These are phyloP conservation scores for Tinospora cordifolia DNA, from an alignment of 164 flowering plant species.

Conservation along the genomic window DNA sequence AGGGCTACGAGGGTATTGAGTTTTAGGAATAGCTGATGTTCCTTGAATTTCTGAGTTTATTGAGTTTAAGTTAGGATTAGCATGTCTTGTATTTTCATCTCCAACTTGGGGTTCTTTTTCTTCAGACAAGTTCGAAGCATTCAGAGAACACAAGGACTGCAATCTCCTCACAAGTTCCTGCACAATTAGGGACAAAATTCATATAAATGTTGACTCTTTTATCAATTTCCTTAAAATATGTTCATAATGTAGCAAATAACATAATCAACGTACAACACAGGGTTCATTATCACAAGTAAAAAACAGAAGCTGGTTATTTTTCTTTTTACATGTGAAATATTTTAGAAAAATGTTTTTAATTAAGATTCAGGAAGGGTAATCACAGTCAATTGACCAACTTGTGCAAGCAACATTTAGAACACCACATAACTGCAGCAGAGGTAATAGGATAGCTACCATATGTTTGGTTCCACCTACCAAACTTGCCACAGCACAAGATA, in stretches of 20 bases:
- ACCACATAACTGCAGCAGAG: neutral
- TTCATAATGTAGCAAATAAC: neutral
- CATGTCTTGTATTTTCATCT: constrained; percentile 13
- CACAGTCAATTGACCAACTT: neutral
- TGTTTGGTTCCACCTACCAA: neutral
- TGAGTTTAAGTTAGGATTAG: constrained; percentile 13
- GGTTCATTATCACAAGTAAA: neutral
- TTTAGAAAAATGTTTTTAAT: neutral
- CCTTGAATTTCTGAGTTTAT: constrained; percentile 15
- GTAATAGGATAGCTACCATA: neutral
- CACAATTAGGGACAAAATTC: constrained; percentile 2
- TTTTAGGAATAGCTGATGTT: constrained; percentile 14
- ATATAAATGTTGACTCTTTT: neutral
- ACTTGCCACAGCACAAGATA: no score
- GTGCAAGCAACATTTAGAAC: neutral
- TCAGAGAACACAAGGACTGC: constrained; percentile 30
- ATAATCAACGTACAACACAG: neutral
- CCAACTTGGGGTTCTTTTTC: constrained; percentile 8
- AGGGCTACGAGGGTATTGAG: neutral
- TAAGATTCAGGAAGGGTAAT: neutral
- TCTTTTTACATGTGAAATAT: neutral
- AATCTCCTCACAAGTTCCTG: constrained; percentile 45
- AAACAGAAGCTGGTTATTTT: neutral
- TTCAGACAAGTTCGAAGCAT: constrained; percentile 23
- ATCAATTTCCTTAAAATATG: neutral